Evolutionary conservation across 108 stramenopile species (phyloP).

Genomic region (Skeletonema grethae): DNA sequence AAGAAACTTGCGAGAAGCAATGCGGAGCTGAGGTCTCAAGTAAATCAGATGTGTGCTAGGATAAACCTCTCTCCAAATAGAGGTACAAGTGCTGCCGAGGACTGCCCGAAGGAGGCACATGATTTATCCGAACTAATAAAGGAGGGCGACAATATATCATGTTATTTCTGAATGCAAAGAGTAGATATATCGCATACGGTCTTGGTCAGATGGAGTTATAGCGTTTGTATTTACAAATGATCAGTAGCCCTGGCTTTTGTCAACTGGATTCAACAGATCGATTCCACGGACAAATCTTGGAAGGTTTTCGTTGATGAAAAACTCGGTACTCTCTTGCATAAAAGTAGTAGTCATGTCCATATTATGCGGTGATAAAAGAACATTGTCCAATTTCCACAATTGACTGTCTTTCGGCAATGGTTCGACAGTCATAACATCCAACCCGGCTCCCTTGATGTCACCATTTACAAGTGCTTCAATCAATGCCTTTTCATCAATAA

Average conservation of each 20-base stretch:
- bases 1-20: constrained; percentile 12
- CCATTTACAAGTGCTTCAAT: constrained; percentile 66
- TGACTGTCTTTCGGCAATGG: constrained; percentile 74
- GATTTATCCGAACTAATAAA: neutral
- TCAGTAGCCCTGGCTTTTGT: too few species aligned
- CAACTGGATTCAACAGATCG: constrained; percentile 44
- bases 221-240: neutral
- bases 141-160: neutral
- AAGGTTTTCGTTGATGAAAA: constrained; percentile 62
- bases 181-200: neutral
- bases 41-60: constrained; percentile 24
- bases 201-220: neutral
- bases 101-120: neutral
- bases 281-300: constrained; percentile 52
- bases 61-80: neutral
- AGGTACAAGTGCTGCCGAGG: neutral
- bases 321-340: constrained; percentile 60
- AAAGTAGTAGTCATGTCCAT: constrained; percentile 75
- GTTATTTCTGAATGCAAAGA: constrained; percentile 5
- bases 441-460: constrained; percentile 75
- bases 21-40: constrained; percentile 19
- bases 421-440: constrained; percentile 88
- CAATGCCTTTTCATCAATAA: constrained; percentile 86
- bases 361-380: constrained; percentile 84
- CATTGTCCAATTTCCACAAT: constrained; percentile 86